Percentiles rank a stretch among this genome's conserved stretches.
These are phyloP conservation scores for Amaranthus tricolor DNA, from an alignment of 179 eudicot genomes.

Conservation along the genomic window DNA sequence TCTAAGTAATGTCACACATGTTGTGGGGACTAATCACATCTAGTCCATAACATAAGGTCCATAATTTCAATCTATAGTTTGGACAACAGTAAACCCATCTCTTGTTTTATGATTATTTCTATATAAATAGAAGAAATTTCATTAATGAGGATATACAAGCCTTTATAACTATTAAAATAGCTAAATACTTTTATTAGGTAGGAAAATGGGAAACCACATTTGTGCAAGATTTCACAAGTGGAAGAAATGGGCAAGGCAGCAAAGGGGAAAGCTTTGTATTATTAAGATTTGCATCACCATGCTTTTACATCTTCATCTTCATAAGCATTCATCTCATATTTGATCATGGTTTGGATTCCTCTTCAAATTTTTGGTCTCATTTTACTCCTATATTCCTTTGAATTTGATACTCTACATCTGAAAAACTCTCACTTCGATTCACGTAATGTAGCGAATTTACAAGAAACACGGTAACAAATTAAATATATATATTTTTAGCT, in stretches of 20 bases:
- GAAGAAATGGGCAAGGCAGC: conserved; percentile 46
- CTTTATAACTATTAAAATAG: too few relatives aligned
- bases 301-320: conserved; percentile 45
- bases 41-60: background rate
- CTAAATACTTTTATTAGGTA: background rate
- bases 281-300: conserved; percentile 50
- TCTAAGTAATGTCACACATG: conserved; percentile 7
- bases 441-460: too few relatives aligned
- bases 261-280: conserved; percentile 44
- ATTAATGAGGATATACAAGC: background rate
- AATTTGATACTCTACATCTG: too few relatives aligned
- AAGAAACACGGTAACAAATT: too few relatives aligned
- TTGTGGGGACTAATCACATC: conserved; percentile 3
- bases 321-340: conserved; percentile 14
- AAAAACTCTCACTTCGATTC: too few relatives aligned
- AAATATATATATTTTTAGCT: too few relatives aligned
- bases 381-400: too few relatives aligned
- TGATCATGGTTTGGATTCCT: too few relatives aligned
- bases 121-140: background rate
- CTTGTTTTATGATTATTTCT: background rate
- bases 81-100: background rate
- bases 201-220: conserved; percentile 1
- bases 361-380: too few relatives aligned
- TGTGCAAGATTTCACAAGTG: conserved; percentile 38
- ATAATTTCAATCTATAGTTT: background rate